Evolutionary conservation across 78 protist species (phyloP).

Genomic region (Dictyostelium capitatum): DNA sequence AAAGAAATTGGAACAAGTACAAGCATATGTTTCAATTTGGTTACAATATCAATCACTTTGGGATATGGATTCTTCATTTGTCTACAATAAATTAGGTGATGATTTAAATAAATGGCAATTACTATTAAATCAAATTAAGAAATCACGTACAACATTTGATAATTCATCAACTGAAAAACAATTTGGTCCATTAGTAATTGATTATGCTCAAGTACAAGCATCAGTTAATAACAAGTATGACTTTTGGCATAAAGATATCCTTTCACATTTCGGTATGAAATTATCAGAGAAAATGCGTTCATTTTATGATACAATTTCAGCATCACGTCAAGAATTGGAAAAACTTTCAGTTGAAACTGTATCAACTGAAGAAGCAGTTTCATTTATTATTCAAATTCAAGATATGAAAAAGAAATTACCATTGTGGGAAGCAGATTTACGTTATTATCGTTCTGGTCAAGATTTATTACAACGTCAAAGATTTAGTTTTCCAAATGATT

Average conservation of each 20-base stretch:
- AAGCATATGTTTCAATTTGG: slow-evolving; percentile 90
- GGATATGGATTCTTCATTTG: slow-evolving; percentile 90
- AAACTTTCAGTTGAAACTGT: slow-evolving; percentile 84
- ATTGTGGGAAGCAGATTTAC: slow-evolving; percentile 76
- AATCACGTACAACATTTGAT: slow-evolving; percentile 91
- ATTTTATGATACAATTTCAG: slow-evolving; percentile 46
- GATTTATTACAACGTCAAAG: slow-evolving; percentile 85
- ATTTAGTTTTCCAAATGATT: slow-evolving; percentile 91
- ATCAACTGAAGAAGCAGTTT: slow-evolving; percentile 91
- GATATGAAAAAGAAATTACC: slow-evolving; percentile 73
- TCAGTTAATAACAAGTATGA: slow-evolving; percentile 93
- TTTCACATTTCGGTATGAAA: slow-evolving; percentile 82
- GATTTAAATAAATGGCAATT: slow-evolving; percentile 90
- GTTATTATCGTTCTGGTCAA: slow-evolving; percentile 80
- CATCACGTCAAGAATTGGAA: slow-evolving; percentile 87
- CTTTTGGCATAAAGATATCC: slow-evolving; percentile 91
- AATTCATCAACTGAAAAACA: slow-evolving; percentile 67
- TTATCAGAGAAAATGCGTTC: slow-evolving; percentile 68
- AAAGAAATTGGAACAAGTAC: slow-evolving; percentile 52
- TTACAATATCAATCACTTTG: slow-evolving; percentile 97
- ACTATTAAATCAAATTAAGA: slow-evolving; percentile 81
- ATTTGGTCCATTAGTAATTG: slow-evolving; percentile 91
- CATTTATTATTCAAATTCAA: slow-evolving; percentile 89
- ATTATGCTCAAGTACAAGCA: slow-evolving; percentile 93
- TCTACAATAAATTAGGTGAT: slow-evolving; percentile 85